phyloP scores from a whole-genome alignment of 164 flowering plant genomes.

The Pachysandra terminalis region DNA sequence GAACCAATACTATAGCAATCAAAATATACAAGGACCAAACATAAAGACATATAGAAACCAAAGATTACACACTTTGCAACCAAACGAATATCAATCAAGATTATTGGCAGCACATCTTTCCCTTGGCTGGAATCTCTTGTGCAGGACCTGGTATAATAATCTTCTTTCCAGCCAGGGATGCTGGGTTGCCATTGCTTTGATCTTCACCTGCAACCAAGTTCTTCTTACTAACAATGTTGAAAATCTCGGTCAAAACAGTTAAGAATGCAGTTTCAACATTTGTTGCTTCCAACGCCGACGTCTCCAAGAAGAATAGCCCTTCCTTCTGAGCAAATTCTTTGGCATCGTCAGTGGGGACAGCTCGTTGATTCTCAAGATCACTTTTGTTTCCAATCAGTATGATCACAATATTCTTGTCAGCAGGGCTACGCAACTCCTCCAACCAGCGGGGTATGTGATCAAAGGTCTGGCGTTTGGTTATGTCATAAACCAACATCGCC shows the following conservation, averaged over 20 bases:
- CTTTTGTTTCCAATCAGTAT: constrained; percentile 71
- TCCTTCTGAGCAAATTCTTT: constrained; percentile 77
- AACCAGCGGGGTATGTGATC: constrained; percentile 91
- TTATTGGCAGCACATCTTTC: constrained; percentile 47
- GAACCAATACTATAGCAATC: not conserved
- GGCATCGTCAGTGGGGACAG: constrained; percentile 78
- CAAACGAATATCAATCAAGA: constrained; percentile 14
- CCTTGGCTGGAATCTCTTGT: constrained; percentile 61
- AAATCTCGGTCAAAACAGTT: constrained; percentile 73
- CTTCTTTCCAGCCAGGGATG: constrained; percentile 57
- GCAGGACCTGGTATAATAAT: constrained; percentile 69
- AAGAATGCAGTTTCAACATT: constrained; percentile 69
- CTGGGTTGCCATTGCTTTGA: constrained; percentile 44
- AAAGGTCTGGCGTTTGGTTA: constrained; percentile 71
- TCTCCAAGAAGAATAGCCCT: constrained; percentile 80
- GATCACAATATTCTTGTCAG: constrained; percentile 87
- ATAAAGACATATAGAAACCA: constrained; percentile 11
- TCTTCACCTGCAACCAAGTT: constrained; percentile 53
- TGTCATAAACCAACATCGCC: constrained; percentile 82
- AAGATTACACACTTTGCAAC: not conserved
- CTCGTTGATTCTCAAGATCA: constrained; percentile 69
- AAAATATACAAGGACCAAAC: constrained; percentile 10
- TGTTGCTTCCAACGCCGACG: constrained; percentile 73
- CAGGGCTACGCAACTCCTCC: constrained; percentile 79
- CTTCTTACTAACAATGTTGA: constrained; percentile 71